Evolutionary conservation across 2,329 filamentous ascomycete species (phyloP), one percentile per base, ranked within the genome.

Genomic region (Blastomyces silverae): DNA sequence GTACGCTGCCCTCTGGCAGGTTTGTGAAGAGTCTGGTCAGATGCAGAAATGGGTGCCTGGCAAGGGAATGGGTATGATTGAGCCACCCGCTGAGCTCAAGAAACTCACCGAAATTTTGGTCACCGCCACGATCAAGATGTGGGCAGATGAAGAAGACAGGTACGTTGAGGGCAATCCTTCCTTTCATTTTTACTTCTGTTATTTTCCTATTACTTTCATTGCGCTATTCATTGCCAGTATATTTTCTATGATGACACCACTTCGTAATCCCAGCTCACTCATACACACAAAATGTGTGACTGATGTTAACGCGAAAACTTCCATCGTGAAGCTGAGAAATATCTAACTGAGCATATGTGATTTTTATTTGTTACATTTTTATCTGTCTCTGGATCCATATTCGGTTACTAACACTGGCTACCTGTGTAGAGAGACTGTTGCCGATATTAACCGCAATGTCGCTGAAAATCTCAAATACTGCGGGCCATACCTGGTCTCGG

Each of bases 261-360:
- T 86, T 87, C 90, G 91, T 92, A 92, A 93, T 93, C 93, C 92
- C 92, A 97, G 92, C 92, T 97, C 93, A 97, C 92, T 96, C 91
- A 90, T 89, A 97, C 88, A 88, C 90, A 85, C 81, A 81, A 84
- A 81, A 84, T 80, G 76, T 86, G 89, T 87, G 87, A 81, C 87
- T 96, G 91, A 89, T 91, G 91, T 88, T 88, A 94, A 95, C 80
- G 82, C 91, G 89, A 84, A 85, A 80, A 83, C 77, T 71, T 75
- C 68, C 71, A 76, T 59, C 37, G 34, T 42, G 56, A 74, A 72
- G 67, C 71, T 71, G 59, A 62, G 52, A 57, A 63, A 42, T 55
- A 79, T 81, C 78, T 25, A 34, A 22, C 34, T 22, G 78, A 75
- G 73, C 79, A 59, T 78, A 79, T 82, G 79, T 71, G 65, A 17